Conservation (phyloP, 2,329 filamentous ascomycete species). For the Diaporthe ampelina region DNA sequence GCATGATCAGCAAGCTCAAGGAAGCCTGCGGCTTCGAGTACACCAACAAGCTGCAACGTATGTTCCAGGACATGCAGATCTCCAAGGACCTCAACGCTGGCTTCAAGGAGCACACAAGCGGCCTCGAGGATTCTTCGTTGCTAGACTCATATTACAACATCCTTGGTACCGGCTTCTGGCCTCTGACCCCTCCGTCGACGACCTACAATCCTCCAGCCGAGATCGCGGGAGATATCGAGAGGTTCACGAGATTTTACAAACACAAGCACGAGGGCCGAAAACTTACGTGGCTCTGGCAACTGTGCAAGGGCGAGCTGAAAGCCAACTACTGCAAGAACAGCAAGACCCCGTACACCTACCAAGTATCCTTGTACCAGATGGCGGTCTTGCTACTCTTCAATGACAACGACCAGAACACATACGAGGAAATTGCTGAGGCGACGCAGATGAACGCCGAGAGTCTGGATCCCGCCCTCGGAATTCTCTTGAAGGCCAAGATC, state of each 20-base stretch:
- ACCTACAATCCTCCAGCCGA: conserved; percentile 89
- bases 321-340: conserved; percentile 90
- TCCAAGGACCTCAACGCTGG: conserved; percentile 95
- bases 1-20: conserved; percentile 99
- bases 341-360: conserved; percentile 95
- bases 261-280: conserved; percentile 97
- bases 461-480: conserved; percentile 86
- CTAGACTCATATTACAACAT: conserved; percentile 93
- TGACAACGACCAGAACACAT: conserved; percentile 85
- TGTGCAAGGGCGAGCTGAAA: conserved; percentile 97
- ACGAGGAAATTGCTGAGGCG: conserved; percentile 87
- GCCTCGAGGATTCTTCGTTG: conserved; percentile 76
- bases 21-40: conserved; percentile 99
- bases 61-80: conserved; percentile 99
- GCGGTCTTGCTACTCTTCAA: conserved; percentile 96
- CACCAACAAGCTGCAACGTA: conserved; percentile 98
- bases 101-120: conserved; percentile 82
- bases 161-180: conserved; percentile 97
- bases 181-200: conserved; percentile 86
- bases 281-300: conserved; percentile 97
- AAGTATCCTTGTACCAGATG: conserved; percentile 99
- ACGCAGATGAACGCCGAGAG: conserved; percentile 86
- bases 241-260: conserved; percentile 92
- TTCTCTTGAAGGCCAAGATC: conserved; percentile 95
- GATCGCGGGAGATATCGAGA: conserved; percentile 88